Evolutionary conservation across 2,329 filamentous ascomycete species (phyloP), one percentile per base, ranked within the genome.

Genomic region (Corinectria fuckeliana): DNA sequence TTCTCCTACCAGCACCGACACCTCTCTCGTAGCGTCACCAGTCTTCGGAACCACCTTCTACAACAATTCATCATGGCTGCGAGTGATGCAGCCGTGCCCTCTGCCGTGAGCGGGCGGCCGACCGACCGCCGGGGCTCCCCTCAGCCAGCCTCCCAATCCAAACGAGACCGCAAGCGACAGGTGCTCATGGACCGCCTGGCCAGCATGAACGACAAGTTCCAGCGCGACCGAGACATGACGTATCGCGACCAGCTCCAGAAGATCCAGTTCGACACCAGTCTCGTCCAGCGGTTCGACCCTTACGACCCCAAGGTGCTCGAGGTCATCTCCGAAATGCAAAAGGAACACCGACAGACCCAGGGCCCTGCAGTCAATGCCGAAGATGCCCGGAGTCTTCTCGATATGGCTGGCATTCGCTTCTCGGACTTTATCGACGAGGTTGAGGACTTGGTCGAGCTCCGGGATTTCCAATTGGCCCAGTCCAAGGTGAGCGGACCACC

Each of bases 171-270:
- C 77, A 89, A 93, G 73, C 89, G 93, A 62, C 91, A 91, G 70
- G 88, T 89, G 70, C 87, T 97, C 61, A 87, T 88, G 66, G 93
- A 97, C 61, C 89, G 91, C 64, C 85, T 97, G 6, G 84, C 87
- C 38, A 85, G 88, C 56, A 88, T 97, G 76, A 88, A 89, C 54
- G 87, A 90, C 53, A 88, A 88, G 66, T 94, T 97, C 77, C 86
- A 88, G 64, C 86, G 89, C 63, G 93, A 96, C 72, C 86, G 91
- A 65, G 92, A 97, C 75, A 82, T 85, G 63, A 88, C 92, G 69
- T 98, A 96, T 76, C 88, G 93, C 62, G 91, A 95, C 66, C 92
- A 97, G 76, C 85, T 97, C 2, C 90, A 95, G 71, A 92, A 92
- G 66, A 87, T 97, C n/a, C 93, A 97, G 77, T 88, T 92, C 65